Evolutionary conservation across 345 rosid species (phyloP).

Genomic region (Lepidium aucheri): DNA sequence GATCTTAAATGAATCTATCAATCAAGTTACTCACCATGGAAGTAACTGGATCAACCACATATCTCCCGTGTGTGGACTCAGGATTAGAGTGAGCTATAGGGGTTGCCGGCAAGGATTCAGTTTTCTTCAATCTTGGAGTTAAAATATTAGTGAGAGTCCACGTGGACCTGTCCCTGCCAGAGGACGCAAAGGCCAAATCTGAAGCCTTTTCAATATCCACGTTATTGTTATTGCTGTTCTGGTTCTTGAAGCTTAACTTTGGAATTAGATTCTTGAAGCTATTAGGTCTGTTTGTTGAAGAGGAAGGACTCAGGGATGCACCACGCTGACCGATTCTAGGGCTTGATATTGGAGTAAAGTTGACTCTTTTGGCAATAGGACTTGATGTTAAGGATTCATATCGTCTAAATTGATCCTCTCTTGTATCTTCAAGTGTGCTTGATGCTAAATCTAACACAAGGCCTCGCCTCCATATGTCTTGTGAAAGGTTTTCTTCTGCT

Average conservation of each 20-base stretch:
- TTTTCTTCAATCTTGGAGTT: constrained; percentile 41
- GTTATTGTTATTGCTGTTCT: constrained; percentile 30
- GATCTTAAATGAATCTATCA: background rate
- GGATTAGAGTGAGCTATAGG: constrained; percentile 80
- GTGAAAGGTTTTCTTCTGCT: constrained; percentile 53
- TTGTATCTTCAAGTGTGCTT: constrained; percentile 29
- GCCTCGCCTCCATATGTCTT: constrained; percentile 24
- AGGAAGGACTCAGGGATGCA: constrained; percentile 25
- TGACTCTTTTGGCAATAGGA: constrained; percentile 58
- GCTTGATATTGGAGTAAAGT: constrained; percentile 73
- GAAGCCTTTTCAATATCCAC: constrained; percentile 75
- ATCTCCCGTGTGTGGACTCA: constrained; percentile 74
- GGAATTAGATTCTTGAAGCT: constrained; percentile 58
- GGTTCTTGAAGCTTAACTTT: constrained; percentile 60
- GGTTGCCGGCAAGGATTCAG: constrained; percentile 66
- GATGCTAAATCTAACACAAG: constrained; percentile 43
- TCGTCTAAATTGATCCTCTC: constrained; percentile 34
- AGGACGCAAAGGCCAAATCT: constrained; percentile 50
- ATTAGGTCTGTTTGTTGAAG: constrained; percentile 42
- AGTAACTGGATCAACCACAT: constrained; percentile 31
- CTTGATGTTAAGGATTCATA: constrained; percentile 49
- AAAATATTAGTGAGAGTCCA: constrained; percentile 53
- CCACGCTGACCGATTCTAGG: constrained; percentile 36
- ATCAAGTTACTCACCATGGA: constrained; percentile 36
- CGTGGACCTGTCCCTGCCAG: constrained; percentile 41